Evolutionary conservation across 441 rosid species (phyloP), one percentile per base, ranked within the genome.

Genomic region (Pelargonium citronellum): DNA sequence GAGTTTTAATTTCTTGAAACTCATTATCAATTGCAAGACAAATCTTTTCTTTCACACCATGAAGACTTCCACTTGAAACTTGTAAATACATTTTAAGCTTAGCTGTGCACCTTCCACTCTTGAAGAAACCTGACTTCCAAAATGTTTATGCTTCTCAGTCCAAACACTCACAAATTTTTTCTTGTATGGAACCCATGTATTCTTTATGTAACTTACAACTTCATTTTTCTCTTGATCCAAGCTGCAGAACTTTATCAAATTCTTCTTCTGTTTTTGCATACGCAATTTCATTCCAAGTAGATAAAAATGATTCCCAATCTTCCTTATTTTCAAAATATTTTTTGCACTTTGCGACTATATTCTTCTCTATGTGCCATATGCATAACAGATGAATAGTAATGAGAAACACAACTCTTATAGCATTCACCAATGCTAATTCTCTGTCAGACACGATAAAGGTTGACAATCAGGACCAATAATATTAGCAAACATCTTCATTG

Each of bases 391-490:
- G 69, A 12, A 20, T 11, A 0, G 27, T 63, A 6, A 0, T 62
- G 0, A 68, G 30, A 63, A 69, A 69, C 8, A 69, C 64, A 20
- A 57, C 15, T 30, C 15, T 2, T 10, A 57, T 69, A n/a, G 74
- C 74, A 39, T 66, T 69, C 46, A 69, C 64, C 43, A 65, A 58
- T 13, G 78, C 78, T 3, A 69, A 58, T 20, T 75, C 71, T 60
- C 68, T 70, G 20, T 66, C 65, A 3, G 68, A 24, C 11, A 66
- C 19, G 70, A 70, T 75, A 11, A 70, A 67, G 71, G 74, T n/a
- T 41, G 53, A 66, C 6, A 9, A 70, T 30, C 17, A 20, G 1
- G 16, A 60, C 69, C 63, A 0, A 39, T 4, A 12, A 71, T 13
- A 0, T 61, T 51, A 0, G 16, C 68, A 10, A 71, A 76, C 69